Evolutionary conservation across 345 rosid genomes (phyloP), one percentile per base, ranked within the genome.

Genomic region (Sisymbrium irio): DNA sequence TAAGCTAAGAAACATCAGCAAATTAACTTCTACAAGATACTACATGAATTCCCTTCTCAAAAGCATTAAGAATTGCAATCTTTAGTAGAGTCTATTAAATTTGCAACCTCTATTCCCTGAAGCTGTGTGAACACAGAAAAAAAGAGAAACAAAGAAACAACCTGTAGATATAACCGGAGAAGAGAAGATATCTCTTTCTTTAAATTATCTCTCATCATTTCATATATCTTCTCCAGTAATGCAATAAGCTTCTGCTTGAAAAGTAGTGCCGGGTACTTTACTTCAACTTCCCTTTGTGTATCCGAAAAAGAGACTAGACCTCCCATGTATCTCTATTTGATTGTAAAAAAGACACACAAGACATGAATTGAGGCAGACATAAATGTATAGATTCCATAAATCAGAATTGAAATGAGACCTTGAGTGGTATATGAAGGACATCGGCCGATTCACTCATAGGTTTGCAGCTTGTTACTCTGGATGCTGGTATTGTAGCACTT

Each of bases 161-260:
- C 99, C 99, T 95, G 99, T 78, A 95, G 92, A 65, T 98, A 95
- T 79, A 88, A 78, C 27, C 97, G 96, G 67, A 95, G 98, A 75
- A 95, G 77, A 62, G 98, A 98, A 37, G 99, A 88, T 47, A 95
- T 92, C 86, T 94, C 97, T 81, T 92, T 95, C 88, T 92, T 95
- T 45, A 95, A 79, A 79, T 83, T 90, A 85, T 95, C 99, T 76
- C 99, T 82, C 54, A 95, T 90, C 99, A 95, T 88, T 80, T 97
- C 99, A 85, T 95, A 95, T 77, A 95, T 88, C 84, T 95, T 95
- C 86, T 95, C 97, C 62, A 95, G 97, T 87, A 86, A 92, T 63
- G 99, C 98, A n/a, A 97, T 92, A 59, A 95, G 99, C 86, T 95
- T 98, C 81, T 92, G 98, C 82, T 92, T 95, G 80, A 95, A 95